Base-by-base conservation (phyloP, 345 rosid species). In the Turnera subulata region DNA sequence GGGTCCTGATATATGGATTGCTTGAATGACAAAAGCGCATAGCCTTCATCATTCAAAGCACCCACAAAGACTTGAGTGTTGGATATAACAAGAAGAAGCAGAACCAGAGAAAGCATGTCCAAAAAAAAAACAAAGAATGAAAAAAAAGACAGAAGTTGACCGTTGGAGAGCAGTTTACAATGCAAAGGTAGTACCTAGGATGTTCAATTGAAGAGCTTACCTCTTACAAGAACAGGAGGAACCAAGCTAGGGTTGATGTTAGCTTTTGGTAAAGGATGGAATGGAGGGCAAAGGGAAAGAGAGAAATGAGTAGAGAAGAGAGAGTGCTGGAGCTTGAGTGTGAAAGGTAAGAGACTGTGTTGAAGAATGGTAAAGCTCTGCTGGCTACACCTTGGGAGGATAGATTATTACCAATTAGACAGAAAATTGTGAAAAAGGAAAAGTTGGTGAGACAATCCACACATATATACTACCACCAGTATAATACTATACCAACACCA, bases 11-110 rank as follows among this genome's bases (percentile, higher is more conserved):
- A 59, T 16, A 87, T 72, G 69, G 85, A 76, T 64, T 81, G 80
- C 67, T 85, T 93, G 21, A 90, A 77, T 12, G 89, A 80, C 44
- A 93, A 66, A 69, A 93, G 85, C 10, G 95, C 96, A 58, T 56
- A 71, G 11, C 96, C 96, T 61, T 93, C 97, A 32, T 57, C 69
- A 56, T 82, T 70, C 69, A 70, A 32, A 44, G 61, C 46, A 42
- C 24, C 17, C 35, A 69, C 74, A 19, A 46, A n/a, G 37, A 46
- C 42, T 39, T 55, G 20, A 16, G 46, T 38, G 42, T 64, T 48
- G 16, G 24, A 59, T 15, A 70, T 50, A 29, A 40, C 40, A 35
- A 70, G 43, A 48, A 64, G 49, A 50, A 70, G 53, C 52, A 64
- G 22, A 54, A 59, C 39, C 25, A 64, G 33, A 32, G 55, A 14